Base-by-base conservation (phyloP, 441 rosid species). In the Hura crepitans region DNA sequence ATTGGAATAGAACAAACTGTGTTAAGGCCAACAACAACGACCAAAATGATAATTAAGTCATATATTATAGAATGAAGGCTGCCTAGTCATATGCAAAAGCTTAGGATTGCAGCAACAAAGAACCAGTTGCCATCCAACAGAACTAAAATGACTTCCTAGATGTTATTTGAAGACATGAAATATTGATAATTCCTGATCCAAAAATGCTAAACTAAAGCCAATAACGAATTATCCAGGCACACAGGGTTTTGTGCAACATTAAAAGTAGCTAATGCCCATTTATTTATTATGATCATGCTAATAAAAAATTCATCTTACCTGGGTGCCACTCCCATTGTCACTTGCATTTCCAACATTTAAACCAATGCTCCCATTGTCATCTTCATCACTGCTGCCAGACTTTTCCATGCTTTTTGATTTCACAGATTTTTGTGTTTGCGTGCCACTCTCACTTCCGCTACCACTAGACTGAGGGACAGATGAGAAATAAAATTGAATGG, bases 401-500 rank as follows among this genome's bases (percentile, higher is more conserved):
- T 81, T 79, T 33, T 80, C 84, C 71, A 65, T 39, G 39, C 80
- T 65, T 71, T 75, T 85, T 68, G 86, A 77, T 68, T 82, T 82
- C 35, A 75, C 76, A 30, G 88, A 80, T 67, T 78, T 83, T 74
- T 75, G 73, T 74, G 86, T 80, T 58, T 77, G 81, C 20, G 86
- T 83, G 31, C 86, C 86, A 51, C 87, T 89, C 75, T 83, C 90
- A 69, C 92, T 89, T 59, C 87, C 90, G 72, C 89, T 86, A 17
- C 87, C 82, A 75, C 86, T 89, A 64, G 87, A 85, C 92, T 89
- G 87, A 74, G 75, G 68, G 50, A 73, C 55, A 8, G 66, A 75
- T 9, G 47, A 74, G 54, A 62, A 72, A 54, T 69, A 6, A 15
- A 30, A 64, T 15, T 28, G 18, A 28, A 65, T 0, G 25, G 8